These are phyloP conservation scores for Aspergillus ochraceus DNA, from an alignment of 2,329 filamentous ascomycete genomes.

Conservation along the genomic window DNA sequence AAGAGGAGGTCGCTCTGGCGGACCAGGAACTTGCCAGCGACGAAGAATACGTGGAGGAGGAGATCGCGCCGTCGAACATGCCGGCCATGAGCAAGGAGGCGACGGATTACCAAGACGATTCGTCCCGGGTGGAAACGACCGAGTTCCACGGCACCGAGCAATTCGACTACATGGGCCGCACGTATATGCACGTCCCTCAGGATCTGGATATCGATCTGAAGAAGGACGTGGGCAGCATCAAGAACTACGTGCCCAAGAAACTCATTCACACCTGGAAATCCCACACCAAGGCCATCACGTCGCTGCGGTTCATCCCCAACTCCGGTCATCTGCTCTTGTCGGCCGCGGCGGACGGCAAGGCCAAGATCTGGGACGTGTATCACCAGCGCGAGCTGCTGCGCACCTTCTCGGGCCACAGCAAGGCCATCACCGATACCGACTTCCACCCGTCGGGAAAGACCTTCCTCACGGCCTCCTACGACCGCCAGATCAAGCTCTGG, in stretches of 20 bases:
- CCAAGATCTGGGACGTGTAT: slow-evolving; percentile 95
- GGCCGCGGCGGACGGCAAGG: slow-evolving; percentile 82
- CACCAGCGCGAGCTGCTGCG: slow-evolving; percentile 85
- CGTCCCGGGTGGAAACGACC: slow-evolving; percentile 74
- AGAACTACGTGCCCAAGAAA: slow-evolving; percentile 95
- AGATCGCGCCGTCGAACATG: slow-evolving; percentile 55
- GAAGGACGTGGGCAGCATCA: slow-evolving; percentile 75
- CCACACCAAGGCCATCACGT: slow-evolving; percentile 82
- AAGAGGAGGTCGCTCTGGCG: slow-evolving; percentile 65
- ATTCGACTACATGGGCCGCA: slow-evolving; percentile 91
- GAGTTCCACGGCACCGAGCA: slow-evolving; percentile 81
- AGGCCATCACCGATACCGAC: slow-evolving; percentile 83
- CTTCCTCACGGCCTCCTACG: slow-evolving; percentile 89
- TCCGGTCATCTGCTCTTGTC: slow-evolving; percentile 88
- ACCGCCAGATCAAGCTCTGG: slow-evolving; percentile 96
- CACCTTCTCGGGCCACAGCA: slow-evolving; percentile 87
- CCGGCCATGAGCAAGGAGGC: slow-evolving; percentile 52
- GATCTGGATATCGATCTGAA: slow-evolving; percentile 82
- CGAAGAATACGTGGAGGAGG: slow-evolving; percentile 66
- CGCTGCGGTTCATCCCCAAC: slow-evolving; percentile 82
- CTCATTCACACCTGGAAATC: slow-evolving; percentile 85
- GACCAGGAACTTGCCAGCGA: slow-evolving; percentile 74
- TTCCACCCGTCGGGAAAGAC: slow-evolving; percentile 81
- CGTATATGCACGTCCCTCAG: slow-evolving; percentile 96
- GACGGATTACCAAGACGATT: slow-evolving; percentile 51